phyloP scores from a whole-genome alignment of 371 early-diverging fungal species.

The Haplosporangium sp. region DNA sequence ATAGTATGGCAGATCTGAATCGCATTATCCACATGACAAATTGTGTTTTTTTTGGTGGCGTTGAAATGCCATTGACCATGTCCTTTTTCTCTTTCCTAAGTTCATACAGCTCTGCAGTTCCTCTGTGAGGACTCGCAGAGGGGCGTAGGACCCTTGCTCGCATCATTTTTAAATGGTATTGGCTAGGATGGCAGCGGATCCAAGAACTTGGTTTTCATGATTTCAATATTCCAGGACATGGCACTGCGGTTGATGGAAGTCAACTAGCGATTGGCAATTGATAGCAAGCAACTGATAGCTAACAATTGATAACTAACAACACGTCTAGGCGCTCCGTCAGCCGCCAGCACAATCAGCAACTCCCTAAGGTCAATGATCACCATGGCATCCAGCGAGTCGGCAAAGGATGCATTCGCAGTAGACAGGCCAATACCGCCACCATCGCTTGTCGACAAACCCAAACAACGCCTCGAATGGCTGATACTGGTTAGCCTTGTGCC shows the following conservation, averaged over 20 bases:
- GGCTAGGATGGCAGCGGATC: too few species aligned
- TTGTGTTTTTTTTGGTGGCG: too few species aligned
- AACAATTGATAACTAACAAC: not conserved
- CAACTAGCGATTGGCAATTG: not conserved
- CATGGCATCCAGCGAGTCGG: slow-evolving; percentile 3
- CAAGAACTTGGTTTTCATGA: not conserved
- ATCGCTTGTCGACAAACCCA: slow-evolving; percentile 24
- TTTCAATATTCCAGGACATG: too few species aligned
- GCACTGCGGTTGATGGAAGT: too few species aligned
- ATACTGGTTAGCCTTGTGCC: slow-evolving; percentile 25
- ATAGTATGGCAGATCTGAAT: too few species aligned
- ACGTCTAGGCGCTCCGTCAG: slow-evolving; percentile 11
- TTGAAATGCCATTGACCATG: too few species aligned
- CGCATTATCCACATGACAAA: too few species aligned
- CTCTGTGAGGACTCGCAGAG: slow-evolving; percentile 1
- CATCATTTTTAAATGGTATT: slow-evolving; percentile 25
- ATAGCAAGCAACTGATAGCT: not conserved
- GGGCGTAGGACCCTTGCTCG: slow-evolving; percentile 17
- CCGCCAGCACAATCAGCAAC: slow-evolving; percentile 7
- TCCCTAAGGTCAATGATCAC: slow-evolving; percentile 32
- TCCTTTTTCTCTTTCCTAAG: not conserved
- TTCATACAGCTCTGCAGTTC: slow-evolving; percentile 9
- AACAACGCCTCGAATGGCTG: slow-evolving; percentile 34
- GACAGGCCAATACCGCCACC: slow-evolving; percentile 9
- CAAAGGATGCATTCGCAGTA: slow-evolving; percentile 16